These are phyloP conservation scores for Suillus fuscotomentosus DNA, from an alignment of 768 basidiomycete species.

Conservation along the genomic window DNA sequence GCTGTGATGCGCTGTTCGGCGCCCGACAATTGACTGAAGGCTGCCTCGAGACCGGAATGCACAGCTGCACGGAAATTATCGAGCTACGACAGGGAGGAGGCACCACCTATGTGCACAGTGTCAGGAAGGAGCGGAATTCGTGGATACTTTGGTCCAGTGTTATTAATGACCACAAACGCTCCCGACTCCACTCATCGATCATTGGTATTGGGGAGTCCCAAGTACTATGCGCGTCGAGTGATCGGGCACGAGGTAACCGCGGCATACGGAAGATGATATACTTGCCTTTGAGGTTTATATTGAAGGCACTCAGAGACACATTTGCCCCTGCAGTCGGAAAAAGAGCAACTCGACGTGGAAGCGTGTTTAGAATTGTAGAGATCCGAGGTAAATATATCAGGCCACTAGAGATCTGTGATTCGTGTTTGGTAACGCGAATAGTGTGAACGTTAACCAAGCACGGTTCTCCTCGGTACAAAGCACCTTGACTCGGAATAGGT, in stretches of 20 bases:
- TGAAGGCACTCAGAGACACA: background rate
- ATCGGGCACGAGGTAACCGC: background rate
- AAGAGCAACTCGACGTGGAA: background rate
- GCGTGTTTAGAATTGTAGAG: background rate
- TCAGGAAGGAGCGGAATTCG: background rate
- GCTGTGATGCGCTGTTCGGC: background rate
- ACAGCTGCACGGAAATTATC: background rate
- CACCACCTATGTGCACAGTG: background rate
- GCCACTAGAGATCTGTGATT: background rate
- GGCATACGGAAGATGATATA: background rate
- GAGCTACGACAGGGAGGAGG: background rate
- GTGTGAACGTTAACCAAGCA: background rate
- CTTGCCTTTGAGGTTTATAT: background rate
- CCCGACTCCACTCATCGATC: no score
- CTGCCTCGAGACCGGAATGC: background rate
- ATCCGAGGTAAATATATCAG: background rate
- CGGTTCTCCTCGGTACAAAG: background rate
- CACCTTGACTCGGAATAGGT: background rate
- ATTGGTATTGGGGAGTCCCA: no score
- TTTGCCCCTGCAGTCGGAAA: background rate
- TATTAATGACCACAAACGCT: background rate
- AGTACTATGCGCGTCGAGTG: no score
- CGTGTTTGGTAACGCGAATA: background rate
- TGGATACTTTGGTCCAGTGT: background rate
- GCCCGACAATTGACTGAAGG: background rate